Evolutionary conservation across 768 basidiomycete species (phyloP).

Genomic region (Tricholoma sp.): DNA sequence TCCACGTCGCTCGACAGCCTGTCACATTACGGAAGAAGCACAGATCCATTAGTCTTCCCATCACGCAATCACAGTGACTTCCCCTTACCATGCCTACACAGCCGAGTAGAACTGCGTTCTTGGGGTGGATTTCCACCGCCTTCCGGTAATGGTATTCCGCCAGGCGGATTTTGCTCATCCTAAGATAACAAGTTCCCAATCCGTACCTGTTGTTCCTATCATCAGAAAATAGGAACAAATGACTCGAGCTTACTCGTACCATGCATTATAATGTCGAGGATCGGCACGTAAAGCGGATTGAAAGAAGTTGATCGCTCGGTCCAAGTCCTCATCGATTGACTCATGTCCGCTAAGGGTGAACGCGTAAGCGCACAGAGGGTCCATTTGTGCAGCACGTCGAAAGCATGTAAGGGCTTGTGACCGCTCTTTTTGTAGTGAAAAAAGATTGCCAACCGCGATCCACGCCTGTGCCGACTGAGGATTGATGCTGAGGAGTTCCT

Average conservation of each 20-base stretch:
- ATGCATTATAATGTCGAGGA: constrained; percentile 94
- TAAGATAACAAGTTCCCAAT: constrained; percentile 93
- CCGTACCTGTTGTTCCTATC: constrained; percentile 75
- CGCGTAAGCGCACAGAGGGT: constrained; percentile 89
- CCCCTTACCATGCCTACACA: constrained; percentile 91
- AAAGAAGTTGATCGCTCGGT: constrained; percentile 88
- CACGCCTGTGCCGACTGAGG: constrained; percentile 85
- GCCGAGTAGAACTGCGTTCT: constrained; percentile 92
- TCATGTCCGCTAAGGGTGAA: constrained; percentile 97
- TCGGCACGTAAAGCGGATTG: constrained; percentile 89
- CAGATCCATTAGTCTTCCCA: constrained; percentile 20
- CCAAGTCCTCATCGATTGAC: constrained; percentile 91
- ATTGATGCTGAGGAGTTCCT: constrained; percentile 82
- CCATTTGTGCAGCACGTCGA: constrained; percentile 83
- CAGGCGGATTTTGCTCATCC: constrained; percentile 87
- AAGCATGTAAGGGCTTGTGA: constrained; percentile 93
- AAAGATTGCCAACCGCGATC: constrained; percentile 96
- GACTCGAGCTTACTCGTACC: constrained; percentile 49
- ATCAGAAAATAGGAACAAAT: constrained; percentile 25
- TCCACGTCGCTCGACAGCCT: constrained; percentile 88
- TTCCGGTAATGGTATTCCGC: constrained; percentile 97
- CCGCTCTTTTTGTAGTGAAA: constrained; percentile 92
- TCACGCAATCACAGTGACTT: constrained; percentile 14
- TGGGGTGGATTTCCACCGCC: constrained; percentile 88
- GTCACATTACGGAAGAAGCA: constrained; percentile 19